A percentile compares a stretch with the other conserved stretches of the same genome.
These are phyloP conservation scores for Cephaloascus albidus DNA, from an alignment of 805 yeast species.

Conservation along the genomic window DNA sequence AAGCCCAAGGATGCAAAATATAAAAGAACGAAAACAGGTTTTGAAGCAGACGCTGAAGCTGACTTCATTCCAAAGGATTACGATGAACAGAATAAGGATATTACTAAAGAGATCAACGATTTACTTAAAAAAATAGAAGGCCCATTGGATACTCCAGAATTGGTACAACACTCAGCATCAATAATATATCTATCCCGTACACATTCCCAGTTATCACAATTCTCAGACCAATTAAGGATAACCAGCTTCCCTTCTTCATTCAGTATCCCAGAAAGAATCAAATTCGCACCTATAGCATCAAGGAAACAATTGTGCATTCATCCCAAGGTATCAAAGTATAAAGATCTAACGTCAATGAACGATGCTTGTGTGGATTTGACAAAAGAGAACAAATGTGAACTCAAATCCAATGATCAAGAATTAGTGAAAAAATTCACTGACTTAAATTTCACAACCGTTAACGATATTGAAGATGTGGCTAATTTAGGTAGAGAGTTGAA, in stretches of 20 bases:
- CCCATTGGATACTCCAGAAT: no score
- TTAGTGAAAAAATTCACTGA: slow-evolving; percentile 39
- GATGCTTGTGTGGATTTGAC: slow-evolving; percentile 69
- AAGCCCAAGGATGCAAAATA: slow-evolving; percentile 9
- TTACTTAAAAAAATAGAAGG: slow-evolving; percentile 35
- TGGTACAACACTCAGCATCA: slow-evolving; percentile 17
- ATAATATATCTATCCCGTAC: slow-evolving; percentile 78
- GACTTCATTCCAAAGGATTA: slow-evolving; percentile 21
- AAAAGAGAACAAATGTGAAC: slow-evolving; percentile 4
- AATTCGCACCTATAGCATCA: slow-evolving; percentile 71
- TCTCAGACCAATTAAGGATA: slow-evolving; percentile 58
- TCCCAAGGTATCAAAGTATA: slow-evolving; percentile 41
- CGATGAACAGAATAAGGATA: slow-evolving; percentile 13
- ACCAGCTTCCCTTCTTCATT: slow-evolving; percentile 60
- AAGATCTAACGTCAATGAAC: slow-evolving; percentile 49
- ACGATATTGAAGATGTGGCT: slow-evolving; percentile 75
- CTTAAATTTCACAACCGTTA: slow-evolving; percentile 41
- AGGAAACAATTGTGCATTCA: slow-evolving; percentile 81
- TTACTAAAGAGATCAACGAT: slow-evolving; percentile 37
- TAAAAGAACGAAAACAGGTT: background rate
- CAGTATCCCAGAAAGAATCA: slow-evolving; percentile 39
- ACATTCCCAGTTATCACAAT: slow-evolving; percentile 81
- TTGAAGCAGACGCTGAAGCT: slow-evolving; percentile 2
- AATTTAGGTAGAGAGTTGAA: slow-evolving; percentile 44
- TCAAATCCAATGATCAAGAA: slow-evolving; percentile 18